phyloP scores from a whole-genome alignment of 1,284 basidiomycete genomes.

The Microbotryum saponariae region DNA sequence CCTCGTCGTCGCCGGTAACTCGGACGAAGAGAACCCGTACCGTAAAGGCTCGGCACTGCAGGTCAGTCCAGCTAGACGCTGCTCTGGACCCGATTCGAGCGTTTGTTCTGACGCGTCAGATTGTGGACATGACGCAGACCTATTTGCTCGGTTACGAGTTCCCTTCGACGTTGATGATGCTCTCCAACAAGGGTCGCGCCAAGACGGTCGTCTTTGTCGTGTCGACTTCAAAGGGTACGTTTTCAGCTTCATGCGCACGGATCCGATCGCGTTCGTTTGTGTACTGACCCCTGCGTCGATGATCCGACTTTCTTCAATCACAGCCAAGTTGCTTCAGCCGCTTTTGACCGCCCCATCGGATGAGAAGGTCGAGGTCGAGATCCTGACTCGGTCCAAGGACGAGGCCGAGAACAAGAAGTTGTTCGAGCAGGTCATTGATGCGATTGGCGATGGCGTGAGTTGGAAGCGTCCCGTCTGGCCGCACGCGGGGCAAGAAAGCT shows the following conservation, averaged over 20 bases:
- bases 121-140: slow-evolving; percentile 51
- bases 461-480: neutral
- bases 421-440: slow-evolving; percentile 37
- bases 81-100: neutral
- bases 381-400: slow-evolving; percentile 41
- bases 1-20: slow-evolving; percentile 72
- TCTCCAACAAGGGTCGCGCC: slow-evolving; percentile 47
- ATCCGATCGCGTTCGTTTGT: neutral
- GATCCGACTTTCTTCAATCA: neutral
- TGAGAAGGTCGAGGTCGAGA: slow-evolving; percentile 36
- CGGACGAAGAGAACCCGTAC: slow-evolving; percentile 71
- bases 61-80: slow-evolving; percentile 47
- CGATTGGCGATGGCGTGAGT: slow-evolving; percentile 29
- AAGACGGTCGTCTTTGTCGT: slow-evolving; percentile 69
- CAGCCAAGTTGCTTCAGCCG: slow-evolving; percentile 34
- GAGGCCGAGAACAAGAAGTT: slow-evolving; percentile 41
- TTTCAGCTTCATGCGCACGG: slow-evolving; percentile 13
- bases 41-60: slow-evolving; percentile 84
- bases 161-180: slow-evolving; percentile 82
- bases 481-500: neutral
- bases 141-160: slow-evolving; percentile 97
- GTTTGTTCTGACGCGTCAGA: neutral
- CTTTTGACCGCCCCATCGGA: slow-evolving; percentile 20
- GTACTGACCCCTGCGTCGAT: neutral
- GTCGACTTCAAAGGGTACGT: slow-evolving; percentile 75